A percentile compares a stretch with the other conserved stretches of the same genome.
phyloP scores from a whole-genome alignment of 305 asterid genomes.

The Euphrasia arctica region DNA sequence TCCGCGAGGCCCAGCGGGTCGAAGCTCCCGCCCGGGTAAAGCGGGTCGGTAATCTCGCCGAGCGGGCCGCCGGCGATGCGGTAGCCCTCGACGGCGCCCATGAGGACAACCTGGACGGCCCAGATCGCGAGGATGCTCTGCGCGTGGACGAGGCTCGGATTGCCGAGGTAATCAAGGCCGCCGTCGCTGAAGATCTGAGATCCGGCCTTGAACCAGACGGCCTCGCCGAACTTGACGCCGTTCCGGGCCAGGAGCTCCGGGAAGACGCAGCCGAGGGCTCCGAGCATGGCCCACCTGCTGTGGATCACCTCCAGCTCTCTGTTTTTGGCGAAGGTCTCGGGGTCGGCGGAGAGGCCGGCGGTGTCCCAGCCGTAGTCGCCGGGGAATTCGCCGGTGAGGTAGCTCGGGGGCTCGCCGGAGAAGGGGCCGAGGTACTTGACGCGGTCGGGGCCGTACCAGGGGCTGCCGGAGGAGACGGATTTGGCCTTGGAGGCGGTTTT shows the following conservation, averaged over 20 bases:
- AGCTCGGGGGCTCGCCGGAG: conserved; percentile 35
- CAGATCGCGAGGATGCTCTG: too few relatives aligned
- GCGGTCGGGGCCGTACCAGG: conserved; percentile 38
- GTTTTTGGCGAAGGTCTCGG: conserved; percentile 35
- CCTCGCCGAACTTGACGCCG: conserved; percentile 36
- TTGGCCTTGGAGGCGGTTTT: conserved; percentile 25
- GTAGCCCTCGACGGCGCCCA: conserved; percentile 73
- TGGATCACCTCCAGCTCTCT: conserved; percentile 36
- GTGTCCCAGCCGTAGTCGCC: conserved; percentile 41
- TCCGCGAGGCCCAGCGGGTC: conserved; percentile 58
- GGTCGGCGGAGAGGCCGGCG: conserved; percentile 33
- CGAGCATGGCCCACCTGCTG: conserved; percentile 40
- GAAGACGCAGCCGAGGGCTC: conserved; percentile 36
- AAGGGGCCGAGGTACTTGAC: conserved; percentile 34
- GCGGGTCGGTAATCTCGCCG: conserved; percentile 51
- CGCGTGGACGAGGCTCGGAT: too few relatives aligned
- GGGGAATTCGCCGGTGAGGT: conserved; percentile 34
- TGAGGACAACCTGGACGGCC: conserved; percentile 3
- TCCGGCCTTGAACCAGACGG: conserved; percentile 37
- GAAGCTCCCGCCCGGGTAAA: conserved; percentile 64
- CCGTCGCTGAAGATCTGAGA: conserved; percentile 33
- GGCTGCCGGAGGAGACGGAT: conserved; percentile 31
- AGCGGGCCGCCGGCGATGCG: conserved; percentile 63
- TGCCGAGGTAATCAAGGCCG: conserved; percentile 29
- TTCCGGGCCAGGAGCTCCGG: conserved; percentile 37